Conservation (phyloP, 176 grass and related monocot species). For the Zizania latifolia region DNA sequence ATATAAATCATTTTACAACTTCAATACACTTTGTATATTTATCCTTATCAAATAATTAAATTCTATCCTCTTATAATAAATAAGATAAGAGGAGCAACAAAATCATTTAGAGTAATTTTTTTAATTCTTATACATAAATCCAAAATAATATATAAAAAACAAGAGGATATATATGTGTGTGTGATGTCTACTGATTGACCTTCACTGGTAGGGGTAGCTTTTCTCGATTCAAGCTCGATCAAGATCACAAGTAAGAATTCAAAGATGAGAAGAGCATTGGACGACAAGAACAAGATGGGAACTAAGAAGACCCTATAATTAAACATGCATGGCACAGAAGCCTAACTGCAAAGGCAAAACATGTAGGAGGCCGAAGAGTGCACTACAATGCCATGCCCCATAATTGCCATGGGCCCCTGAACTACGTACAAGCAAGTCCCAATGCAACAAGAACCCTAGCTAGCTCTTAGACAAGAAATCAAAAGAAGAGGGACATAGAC, state of each 20-base stretch:
- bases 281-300: slow-evolving; percentile 26
- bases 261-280: neutral
- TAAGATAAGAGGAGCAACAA: no score
- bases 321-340: neutral
- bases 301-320: neutral
- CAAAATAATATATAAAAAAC: no score
- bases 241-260: neutral
- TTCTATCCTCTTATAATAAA: no score
- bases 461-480: no score
- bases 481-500: no score
- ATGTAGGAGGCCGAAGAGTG: slow-evolving; percentile 4
- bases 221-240: neutral
- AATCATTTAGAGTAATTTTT: no score
- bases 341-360: slow-evolving; percentile 27
- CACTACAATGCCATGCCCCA: slow-evolving; percentile 28
- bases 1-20: no score
- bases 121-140: no score
- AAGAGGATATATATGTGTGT: no score
- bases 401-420: slow-evolving; percentile 39
- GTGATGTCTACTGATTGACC: neutral
- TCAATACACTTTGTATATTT: no score
- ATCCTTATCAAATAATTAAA: no score
- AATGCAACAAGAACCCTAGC: slow-evolving; percentile 37
- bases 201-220: neutral
- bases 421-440: slow-evolving; percentile 25